These are phyloP conservation scores for Nakazawaea wickerhamii DNA, from an alignment of 805 yeast species.

Conservation along the genomic window DNA sequence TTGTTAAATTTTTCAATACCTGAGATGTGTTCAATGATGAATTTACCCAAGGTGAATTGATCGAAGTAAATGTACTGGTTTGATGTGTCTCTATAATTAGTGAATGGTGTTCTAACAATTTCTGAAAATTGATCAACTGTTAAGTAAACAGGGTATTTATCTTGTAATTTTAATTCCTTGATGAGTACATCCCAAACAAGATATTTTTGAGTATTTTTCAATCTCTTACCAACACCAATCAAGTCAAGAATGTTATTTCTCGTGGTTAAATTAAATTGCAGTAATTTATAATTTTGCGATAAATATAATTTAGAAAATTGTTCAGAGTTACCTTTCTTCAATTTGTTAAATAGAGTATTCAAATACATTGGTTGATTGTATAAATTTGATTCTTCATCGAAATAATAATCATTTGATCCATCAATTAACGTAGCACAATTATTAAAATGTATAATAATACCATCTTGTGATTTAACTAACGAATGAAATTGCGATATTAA, in stretches of 20 bases:
- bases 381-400: conserved; percentile 38
- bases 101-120: conserved; percentile 44
- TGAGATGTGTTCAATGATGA: conserved; percentile 45
- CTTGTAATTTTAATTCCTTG: conserved; percentile 49
- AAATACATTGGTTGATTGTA: conserved; percentile 80
- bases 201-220: conserved; percentile 22
- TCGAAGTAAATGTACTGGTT: conserved; percentile 52
- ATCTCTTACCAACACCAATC: conserved; percentile 20
- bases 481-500: conserved; percentile 65
- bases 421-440: conserved; percentile 56
- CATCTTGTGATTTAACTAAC: conserved; percentile 36
- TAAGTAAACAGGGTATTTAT: conserved; percentile 50
- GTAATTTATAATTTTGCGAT: conserved; percentile 28
- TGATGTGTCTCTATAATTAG: conserved; percentile 55
- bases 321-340: conserved; percentile 39
- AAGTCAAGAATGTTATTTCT: conserved; percentile 40
- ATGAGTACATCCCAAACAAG: conserved; percentile 49
- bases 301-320: conserved; percentile 30
- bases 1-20: conserved; percentile 48
- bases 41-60: conserved; percentile 59
- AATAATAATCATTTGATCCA: conserved; percentile 67
- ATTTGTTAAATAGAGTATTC: conserved; percentile 51
- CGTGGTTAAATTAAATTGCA: conserved; percentile 22
- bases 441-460: conserved; percentile 59
- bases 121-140: conserved; percentile 74